Conservation (phyloP, 345 rosid genomes). For the Turnera subulata region DNA sequence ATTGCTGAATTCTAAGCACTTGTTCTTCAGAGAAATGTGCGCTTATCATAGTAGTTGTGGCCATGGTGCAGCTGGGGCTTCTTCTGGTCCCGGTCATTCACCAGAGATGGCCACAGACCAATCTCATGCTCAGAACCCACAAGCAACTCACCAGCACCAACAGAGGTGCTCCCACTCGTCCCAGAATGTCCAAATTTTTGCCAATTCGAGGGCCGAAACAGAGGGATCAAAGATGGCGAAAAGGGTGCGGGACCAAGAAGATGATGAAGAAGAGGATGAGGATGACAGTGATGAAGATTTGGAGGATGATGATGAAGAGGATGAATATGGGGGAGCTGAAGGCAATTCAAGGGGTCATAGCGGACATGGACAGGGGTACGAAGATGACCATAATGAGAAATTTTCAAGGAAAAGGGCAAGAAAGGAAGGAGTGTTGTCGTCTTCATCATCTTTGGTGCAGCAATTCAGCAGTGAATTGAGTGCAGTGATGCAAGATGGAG, state of each 20-base stretch:
- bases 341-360: slow-evolving; percentile 32
- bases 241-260: slow-evolving; percentile 29
- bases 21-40: slow-evolving; percentile 96
- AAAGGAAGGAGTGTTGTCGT: slow-evolving; percentile 13
- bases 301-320: slow-evolving; percentile 24
- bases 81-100: slow-evolving; percentile 32
- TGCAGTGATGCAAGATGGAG: slow-evolving; percentile 45
- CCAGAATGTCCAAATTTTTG: slow-evolving; percentile 22
- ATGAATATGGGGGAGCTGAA: slow-evolving; percentile 37
- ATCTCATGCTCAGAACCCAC: slow-evolving; percentile 33
- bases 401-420: slow-evolving; percentile 33
- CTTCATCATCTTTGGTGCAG: slow-evolving; percentile 36
- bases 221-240: slow-evolving; percentile 39
- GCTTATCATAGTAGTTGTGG: slow-evolving; percentile 89
- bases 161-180: slow-evolving; percentile 53
- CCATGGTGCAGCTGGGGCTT: slow-evolving; percentile 36
- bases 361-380: slow-evolving; percentile 38
- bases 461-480: slow-evolving; percentile 43
- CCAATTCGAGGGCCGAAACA: slow-evolving; percentile 24
- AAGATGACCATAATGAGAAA: slow-evolving; percentile 38
- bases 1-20: slow-evolving; percentile 82
- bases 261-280: slow-evolving; percentile 46
- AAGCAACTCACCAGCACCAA: slow-evolving; percentile 26
- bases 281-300: slow-evolving; percentile 38
- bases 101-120: slow-evolving; percentile 34